A percentile compares a stretch with the other conserved stretches of the same genome.
Evolutionary conservation across 1,139 yeast genomes (phyloP).

Genomic region (Meyerozyma sp.): DNA sequence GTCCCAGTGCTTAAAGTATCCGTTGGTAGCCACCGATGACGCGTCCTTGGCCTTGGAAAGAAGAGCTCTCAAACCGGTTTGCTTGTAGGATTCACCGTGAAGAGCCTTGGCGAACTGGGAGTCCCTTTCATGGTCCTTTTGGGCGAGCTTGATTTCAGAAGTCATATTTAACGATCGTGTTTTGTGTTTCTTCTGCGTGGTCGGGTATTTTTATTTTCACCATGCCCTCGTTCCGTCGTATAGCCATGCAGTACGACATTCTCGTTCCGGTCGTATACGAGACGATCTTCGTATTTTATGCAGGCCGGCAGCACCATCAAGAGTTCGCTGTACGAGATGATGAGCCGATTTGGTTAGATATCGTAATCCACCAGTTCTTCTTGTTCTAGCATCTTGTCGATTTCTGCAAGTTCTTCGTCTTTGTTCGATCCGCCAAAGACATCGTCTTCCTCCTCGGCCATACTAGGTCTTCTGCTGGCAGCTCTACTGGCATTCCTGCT

Average conservation of each 20-base stretch:
- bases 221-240: constrained; percentile 1
- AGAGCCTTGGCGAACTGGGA: constrained; percentile 74
- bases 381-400: constrained; percentile 33
- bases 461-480: not conserved
- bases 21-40: constrained; percentile 76
- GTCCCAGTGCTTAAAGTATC: constrained; percentile 97
- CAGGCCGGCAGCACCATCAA: too few species aligned
- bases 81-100: constrained; percentile 71
- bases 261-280: not conserved
- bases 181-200: not conserved
- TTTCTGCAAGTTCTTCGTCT: constrained; percentile 17
- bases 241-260: not conserved
- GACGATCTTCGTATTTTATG: too few species aligned
- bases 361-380: constrained; percentile 41
- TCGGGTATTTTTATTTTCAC: not conserved
- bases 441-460: constrained; percentile 2
- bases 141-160: constrained; percentile 14
- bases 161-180: constrained; percentile 3
- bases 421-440: constrained; percentile 2
- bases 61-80: constrained; percentile 72
- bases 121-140: constrained; percentile 44
- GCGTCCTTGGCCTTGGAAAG: constrained; percentile 73
- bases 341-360: constrained; percentile 8
- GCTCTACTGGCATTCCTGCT: constrained; percentile 1
- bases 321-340: too few species aligned